These are phyloP conservation scores for Stephanocyclus meneghinianus DNA, from an alignment of 352 stramenopile species.

Conservation along the genomic window DNA sequence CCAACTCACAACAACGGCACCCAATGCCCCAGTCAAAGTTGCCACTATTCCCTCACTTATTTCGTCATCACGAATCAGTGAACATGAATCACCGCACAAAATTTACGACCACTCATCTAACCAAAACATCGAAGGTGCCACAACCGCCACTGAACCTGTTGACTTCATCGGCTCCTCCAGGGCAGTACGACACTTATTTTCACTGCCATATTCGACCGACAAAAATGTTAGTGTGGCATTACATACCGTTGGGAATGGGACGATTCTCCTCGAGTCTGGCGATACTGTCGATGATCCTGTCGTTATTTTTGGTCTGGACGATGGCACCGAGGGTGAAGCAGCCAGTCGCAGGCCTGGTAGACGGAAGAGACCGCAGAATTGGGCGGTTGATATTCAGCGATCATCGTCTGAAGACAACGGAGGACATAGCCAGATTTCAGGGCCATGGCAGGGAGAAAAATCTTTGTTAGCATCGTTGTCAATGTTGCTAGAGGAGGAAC, in stretches of 20 bases:
- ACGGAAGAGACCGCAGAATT: conserved; percentile 34
- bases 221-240: conserved; percentile 61
- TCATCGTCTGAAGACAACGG: not conserved
- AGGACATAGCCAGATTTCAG: conserved; percentile 5
- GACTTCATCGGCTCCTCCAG: conserved; percentile 74
- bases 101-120: not conserved
- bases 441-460: conserved; percentile 20
- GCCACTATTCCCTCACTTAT: not conserved
- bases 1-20: conserved; percentile 4
- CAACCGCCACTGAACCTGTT: conserved; percentile 10
- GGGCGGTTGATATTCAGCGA: conserved; percentile 13
- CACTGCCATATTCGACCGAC: conserved; percentile 60
- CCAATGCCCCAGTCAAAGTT: not conserved
- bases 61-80: not conserved
- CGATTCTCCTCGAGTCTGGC: conserved; percentile 68
- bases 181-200: conserved; percentile 75
- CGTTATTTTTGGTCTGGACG: not conserved
- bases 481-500: conserved; percentile 42
- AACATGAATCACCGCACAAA: not conserved
- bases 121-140: not conserved
- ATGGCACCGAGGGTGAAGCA: conserved; percentile 1
- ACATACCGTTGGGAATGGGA: conserved; percentile 76
- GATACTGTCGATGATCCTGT: conserved; percentile 29
- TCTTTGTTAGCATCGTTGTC: conserved; percentile 34
- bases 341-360: conserved; percentile 5